These are phyloP conservation scores for Coemansia sp. DNA, from an alignment of 192 early-diverging fungal species.

Conservation along the genomic window DNA sequence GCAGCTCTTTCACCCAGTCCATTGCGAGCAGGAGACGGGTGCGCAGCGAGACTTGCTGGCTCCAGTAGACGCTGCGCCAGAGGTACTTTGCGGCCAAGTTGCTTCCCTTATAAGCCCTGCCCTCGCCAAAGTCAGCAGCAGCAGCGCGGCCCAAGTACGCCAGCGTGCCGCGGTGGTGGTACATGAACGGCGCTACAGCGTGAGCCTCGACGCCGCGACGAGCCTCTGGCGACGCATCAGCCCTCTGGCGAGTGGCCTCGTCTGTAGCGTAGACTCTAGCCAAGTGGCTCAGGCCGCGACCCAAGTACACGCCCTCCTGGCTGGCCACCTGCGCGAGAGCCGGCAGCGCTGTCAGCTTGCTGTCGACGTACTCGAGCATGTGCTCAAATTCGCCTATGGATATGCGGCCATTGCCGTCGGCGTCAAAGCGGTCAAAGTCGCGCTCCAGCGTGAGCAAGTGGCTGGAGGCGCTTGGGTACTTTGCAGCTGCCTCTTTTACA, in stretches of 20 bases:
- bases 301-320: conserved; percentile 84
- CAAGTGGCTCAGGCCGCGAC: conserved; percentile 58
- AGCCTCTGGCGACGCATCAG: neutral
- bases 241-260: neutral
- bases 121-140: conserved; percentile 51
- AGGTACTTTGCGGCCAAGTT: conserved; percentile 50
- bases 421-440: conserved; percentile 40
- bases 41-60: conserved; percentile 63
- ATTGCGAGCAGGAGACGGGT: conserved; percentile 76
- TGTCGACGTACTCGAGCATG: conserved; percentile 48
- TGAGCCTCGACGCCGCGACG: conserved; percentile 6
- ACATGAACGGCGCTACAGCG: conserved; percentile 58
- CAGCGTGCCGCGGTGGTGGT: conserved; percentile 64
- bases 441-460: conserved; percentile 38
- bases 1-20: conserved; percentile 86
- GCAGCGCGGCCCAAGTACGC: conserved; percentile 64
- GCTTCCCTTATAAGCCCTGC: conserved; percentile 41
- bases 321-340: conserved; percentile 88
- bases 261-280: conserved; percentile 1
- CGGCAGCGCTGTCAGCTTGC: conserved; percentile 67
- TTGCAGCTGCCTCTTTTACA: conserved; percentile 12
- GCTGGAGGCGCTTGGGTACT: conserved; percentile 31
- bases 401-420: conserved; percentile 30
- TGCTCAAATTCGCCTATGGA: conserved; percentile 28
- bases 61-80: conserved; percentile 54